Conservation (phyloP, 164 flowering plant species). For the Magnolia sinica region DNA sequence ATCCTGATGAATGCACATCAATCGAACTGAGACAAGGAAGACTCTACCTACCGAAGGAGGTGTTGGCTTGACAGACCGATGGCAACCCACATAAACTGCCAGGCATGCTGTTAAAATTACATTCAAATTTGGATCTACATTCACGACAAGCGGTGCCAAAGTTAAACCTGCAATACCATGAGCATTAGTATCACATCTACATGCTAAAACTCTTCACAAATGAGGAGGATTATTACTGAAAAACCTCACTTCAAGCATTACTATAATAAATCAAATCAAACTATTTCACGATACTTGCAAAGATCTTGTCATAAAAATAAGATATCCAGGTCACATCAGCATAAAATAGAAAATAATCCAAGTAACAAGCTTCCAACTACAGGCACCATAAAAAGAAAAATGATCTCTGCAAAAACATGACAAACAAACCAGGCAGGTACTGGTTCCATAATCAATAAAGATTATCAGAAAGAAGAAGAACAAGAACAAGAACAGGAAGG, state of each 20-base stretch:
- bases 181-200: neutral
- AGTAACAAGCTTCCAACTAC: neutral
- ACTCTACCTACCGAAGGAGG: slow-evolving; percentile 83
- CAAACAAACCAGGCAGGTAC: too few species aligned
- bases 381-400: neutral
- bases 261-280: neutral
- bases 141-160: slow-evolving; percentile 84
- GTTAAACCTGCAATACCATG: slow-evolving; percentile 57
- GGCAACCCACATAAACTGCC: slow-evolving; percentile 87
- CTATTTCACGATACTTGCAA: neutral
- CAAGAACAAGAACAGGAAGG: too few species aligned
- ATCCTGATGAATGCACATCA: neutral
- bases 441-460: too few species aligned
- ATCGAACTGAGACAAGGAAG: neutral
- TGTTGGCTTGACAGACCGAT: slow-evolving; percentile 91
- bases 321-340: neutral
- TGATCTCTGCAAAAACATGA: neutral
- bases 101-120: slow-evolving; percentile 90
- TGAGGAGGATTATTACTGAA: neutral
- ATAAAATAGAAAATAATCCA: neutral
- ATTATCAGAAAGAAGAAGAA: too few species aligned
- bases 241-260: neutral
- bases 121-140: slow-evolving; percentile 87
- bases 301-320: neutral
- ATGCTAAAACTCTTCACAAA: neutral